These are phyloP conservation scores for Phytophthora boehmeriae DNA, from an alignment of 352 stramenopile genomes.

Conservation along the genomic window DNA sequence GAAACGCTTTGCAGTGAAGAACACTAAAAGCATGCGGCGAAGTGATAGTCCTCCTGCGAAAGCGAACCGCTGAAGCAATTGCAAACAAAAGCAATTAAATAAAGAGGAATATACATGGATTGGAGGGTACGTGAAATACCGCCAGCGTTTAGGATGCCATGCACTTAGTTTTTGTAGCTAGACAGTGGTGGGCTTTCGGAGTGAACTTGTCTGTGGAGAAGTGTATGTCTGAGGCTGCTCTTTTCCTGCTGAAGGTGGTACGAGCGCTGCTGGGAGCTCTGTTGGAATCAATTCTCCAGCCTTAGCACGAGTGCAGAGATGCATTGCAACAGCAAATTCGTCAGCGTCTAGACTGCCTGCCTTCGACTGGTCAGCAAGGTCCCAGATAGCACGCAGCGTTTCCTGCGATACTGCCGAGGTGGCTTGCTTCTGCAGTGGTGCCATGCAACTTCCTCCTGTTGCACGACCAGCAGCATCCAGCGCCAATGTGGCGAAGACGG, in stretches of 20 bases:
- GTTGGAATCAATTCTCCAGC: slow-evolving; percentile 73
- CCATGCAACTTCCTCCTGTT: slow-evolving; percentile 76
- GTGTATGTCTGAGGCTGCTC: slow-evolving; percentile 3
- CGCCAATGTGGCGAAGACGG: slow-evolving; percentile 78
- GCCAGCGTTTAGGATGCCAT: neutral
- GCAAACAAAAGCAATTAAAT: neutral
- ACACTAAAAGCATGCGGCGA: slow-evolving; percentile 42
- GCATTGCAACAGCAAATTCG: slow-evolving; percentile 93
- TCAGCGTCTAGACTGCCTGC: slow-evolving; percentile 88
- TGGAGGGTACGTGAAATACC: neutral
- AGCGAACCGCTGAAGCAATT: slow-evolving; percentile 5
- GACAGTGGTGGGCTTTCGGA: slow-evolving; percentile 19
- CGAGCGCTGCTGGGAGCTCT: slow-evolving; percentile 52
- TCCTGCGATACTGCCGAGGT: slow-evolving; percentile 66
- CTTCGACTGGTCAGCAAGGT: slow-evolving; percentile 91
- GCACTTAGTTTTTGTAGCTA: slow-evolving; percentile 14
- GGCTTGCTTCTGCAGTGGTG: slow-evolving; percentile 62
- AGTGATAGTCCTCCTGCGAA: slow-evolving; percentile 4
- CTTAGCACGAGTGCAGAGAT: slow-evolving; percentile 77
- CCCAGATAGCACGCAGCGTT: slow-evolving; percentile 87
- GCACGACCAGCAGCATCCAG: slow-evolving; percentile 63
- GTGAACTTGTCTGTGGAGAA: slow-evolving; percentile 18
- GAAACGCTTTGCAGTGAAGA: slow-evolving; percentile 62
- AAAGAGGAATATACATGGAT: neutral
- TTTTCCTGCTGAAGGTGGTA: slow-evolving; percentile 62